Base-by-base conservation (phyloP, 1,139 yeast genomes). In the Geotrichum aggregatum region DNA sequence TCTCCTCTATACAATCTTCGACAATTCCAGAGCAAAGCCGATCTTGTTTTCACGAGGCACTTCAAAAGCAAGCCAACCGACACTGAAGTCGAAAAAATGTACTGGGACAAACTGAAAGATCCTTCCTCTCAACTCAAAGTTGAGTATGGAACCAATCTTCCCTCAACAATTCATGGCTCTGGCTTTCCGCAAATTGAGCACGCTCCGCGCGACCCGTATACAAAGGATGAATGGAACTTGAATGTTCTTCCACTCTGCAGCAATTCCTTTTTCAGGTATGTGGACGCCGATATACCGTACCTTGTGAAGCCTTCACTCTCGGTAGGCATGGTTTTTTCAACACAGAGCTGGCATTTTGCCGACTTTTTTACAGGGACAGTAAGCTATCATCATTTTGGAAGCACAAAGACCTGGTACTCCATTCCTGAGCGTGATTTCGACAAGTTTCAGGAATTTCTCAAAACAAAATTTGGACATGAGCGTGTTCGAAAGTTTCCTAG, bases 401-500 rank as follows among this genome's bases (percentile, higher is more conserved):
- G 82, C 2, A 68, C 77, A 8, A 82, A 80, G 61, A 70, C 82
- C 18, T 85, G 95, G 94, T 86, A 84, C 59, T 78, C 86, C 47
- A 76, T 88, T n/a, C 83, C 92, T 0, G 88, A 85, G 14, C 73
- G 72, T 59, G 82, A 83, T 52, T 77, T 79, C 55, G 78, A 72
- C 4, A 78, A 77, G 59, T 84, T 82, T 61, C 59, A 52, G 22
- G 26, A 44, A n/a, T 42, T 61, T 7, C n/a, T 50, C 6, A 16
- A 26, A 13, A 31, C 22, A 16, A 26, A 33, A 34, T 24, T 66
- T 19, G 84, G 89, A 0, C 94, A 95, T 0, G 95, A 86, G 62
- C 73, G 84, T 54, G 84, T 87, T 61, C 75, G 78, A 43, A 79
- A 80, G 59, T 95, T 86, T 59, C 94, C 95, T 0, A 95, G 86